These are phyloP conservation scores for Umbelopsis isabellina DNA, from an alignment of 192 early-diverging fungal genomes.

Conservation along the genomic window DNA sequence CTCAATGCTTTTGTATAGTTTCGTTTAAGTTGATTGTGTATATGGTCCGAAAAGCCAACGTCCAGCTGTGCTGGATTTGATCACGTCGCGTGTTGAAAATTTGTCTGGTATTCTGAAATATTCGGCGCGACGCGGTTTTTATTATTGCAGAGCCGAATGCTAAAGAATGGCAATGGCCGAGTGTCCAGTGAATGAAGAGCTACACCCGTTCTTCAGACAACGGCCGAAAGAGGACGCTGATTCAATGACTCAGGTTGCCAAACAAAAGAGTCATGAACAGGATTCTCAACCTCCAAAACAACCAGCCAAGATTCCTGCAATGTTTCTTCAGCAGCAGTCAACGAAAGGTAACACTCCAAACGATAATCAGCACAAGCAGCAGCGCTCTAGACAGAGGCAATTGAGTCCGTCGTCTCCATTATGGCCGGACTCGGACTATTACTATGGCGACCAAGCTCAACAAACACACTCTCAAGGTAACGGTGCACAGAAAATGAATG, in stretches of 20 bases:
- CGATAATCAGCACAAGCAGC: background rate
- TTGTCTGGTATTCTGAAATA: background rate
- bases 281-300: background rate
- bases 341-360: background rate
- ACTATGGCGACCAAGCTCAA: background rate
- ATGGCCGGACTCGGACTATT: background rate
- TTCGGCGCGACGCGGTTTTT: background rate
- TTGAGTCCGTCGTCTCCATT: background rate
- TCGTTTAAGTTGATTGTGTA: no score
- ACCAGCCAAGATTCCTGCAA: background rate
- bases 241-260: background rate
- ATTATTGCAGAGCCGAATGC: background rate
- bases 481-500: background rate
- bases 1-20: no score
- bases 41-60: background rate
- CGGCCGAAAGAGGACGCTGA: background rate
- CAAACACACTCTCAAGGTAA: background rate
- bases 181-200: background rate
- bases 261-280: background rate
- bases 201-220: conserved; percentile 4
- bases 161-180: conserved; percentile 18
- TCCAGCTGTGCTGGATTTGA: background rate
- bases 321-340: background rate
- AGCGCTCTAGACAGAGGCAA: no score
- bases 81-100: conserved; percentile 20